A percentile compares a stretch with the other conserved stretches of the same genome.
phyloP scores from a whole-genome alignment of 495 filamentous ascomycete genomes.

The Daldinia bambusicola region DNA sequence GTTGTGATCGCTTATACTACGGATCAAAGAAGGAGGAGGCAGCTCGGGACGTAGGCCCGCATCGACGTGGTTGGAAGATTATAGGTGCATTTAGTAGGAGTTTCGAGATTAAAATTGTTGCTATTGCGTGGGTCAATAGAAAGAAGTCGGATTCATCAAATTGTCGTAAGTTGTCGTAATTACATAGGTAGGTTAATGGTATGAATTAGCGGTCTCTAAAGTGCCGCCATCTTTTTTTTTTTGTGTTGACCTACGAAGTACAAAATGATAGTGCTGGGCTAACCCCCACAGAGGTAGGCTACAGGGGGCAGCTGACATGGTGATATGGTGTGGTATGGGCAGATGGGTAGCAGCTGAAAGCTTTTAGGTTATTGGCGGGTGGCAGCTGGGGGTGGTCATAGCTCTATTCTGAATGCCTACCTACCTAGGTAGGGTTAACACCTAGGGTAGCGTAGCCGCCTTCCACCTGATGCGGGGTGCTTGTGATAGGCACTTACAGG shows the following conservation, averaged over 20 bases:
- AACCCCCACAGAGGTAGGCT: not conserved
- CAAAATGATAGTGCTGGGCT: conserved; percentile 10
- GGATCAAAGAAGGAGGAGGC: conserved; percentile 77
- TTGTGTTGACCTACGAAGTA: conserved; percentile 17
- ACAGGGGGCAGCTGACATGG: not conserved
- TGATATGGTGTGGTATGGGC: no score
- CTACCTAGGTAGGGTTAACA: no score
- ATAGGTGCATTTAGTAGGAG: conserved; percentile 31
- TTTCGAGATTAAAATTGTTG: conserved; percentile 3
- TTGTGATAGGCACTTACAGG: no score
- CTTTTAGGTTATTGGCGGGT: not conserved
- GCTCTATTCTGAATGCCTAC: conserved; percentile 5
- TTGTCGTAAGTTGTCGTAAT: conserved; percentile 15
- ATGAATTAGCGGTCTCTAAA: not conserved
- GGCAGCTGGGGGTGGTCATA: conserved; percentile 19
- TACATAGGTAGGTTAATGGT: conserved; percentile 1
- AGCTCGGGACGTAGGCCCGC: conserved; percentile 51
- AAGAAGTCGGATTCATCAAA: conserved; percentile 4
- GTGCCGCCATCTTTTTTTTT: conserved; percentile 29
- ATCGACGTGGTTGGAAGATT: conserved; percentile 33
- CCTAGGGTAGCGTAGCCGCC: not conserved
- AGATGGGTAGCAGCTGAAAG: conserved; percentile 2
- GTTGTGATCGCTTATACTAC: conserved; percentile 2
- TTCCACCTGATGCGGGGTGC: conserved; percentile 2
- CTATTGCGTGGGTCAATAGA: conserved; percentile 14